phyloP scores from a whole-genome alignment of 805 yeast species.

The Hanseniaspora hatyaiensis region DNA sequence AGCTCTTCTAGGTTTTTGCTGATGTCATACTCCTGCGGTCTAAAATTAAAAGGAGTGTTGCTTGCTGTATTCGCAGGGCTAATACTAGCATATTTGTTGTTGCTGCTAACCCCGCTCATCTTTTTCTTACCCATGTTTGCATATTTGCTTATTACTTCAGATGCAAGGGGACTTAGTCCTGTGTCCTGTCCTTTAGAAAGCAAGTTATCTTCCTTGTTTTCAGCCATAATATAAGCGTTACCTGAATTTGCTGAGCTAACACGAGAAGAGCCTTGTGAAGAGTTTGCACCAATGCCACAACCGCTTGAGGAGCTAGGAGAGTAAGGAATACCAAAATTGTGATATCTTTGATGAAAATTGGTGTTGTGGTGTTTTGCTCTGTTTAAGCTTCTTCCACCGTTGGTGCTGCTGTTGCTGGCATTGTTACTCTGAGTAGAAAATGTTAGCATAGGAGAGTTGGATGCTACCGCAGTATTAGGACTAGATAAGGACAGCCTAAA shows the following conservation, averaged over 20 bases:
- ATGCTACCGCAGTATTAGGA: not conserved
- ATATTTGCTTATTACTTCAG: not conserved
- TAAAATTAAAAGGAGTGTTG: conserved; percentile 9
- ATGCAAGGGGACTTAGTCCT: not conserved
- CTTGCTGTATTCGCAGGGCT: not conserved
- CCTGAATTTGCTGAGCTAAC: not conserved
- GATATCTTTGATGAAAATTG: conserved; percentile 5
- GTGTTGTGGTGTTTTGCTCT: not conserved
- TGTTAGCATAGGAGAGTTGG: too few relatives aligned
- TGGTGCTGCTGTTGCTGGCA: not conserved
- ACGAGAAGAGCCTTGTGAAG: conserved; percentile 3
- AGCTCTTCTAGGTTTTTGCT: conserved; percentile 5
- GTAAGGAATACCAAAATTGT: conserved; percentile 11
- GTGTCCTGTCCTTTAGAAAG: not conserved
- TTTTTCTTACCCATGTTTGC: conserved; percentile 5
- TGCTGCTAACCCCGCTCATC: too few relatives aligned
- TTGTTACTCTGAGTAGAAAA: too few relatives aligned
- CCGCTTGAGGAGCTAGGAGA: conserved; percentile 4
- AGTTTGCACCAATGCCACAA: not conserved
- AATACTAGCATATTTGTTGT: too few relatives aligned
- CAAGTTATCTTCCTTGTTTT: not conserved
- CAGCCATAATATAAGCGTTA: not conserved
- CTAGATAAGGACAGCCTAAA: not conserved
- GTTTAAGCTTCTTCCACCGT: not conserved
- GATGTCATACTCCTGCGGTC: conserved; percentile 12